Conservation (phyloP, 768 basidiomycete species). For the Tulasnella calospora region DNA sequence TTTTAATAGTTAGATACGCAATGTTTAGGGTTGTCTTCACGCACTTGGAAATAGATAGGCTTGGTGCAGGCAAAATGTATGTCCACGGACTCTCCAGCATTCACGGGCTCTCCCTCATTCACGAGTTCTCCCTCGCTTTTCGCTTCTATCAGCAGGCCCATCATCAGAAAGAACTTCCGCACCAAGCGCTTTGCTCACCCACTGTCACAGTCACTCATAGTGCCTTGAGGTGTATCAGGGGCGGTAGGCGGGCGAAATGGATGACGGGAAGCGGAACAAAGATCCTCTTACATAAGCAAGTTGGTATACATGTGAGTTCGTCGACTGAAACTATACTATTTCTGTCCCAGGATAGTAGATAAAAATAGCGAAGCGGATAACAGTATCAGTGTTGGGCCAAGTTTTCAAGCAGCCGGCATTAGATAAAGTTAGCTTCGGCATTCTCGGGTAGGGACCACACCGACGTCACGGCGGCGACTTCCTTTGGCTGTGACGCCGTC, state of each 20-base stretch:
- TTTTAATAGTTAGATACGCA: background rate
- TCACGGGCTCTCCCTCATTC: too few relatives aligned
- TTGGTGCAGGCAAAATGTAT: background rate
- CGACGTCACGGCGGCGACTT: slow-evolving; percentile 9
- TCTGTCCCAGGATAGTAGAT: background rate
- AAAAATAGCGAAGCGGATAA: background rate
- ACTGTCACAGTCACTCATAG: background rate
- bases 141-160: background rate
- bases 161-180: background rate
- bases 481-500: slow-evolving; percentile 4
- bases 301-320: too few relatives aligned
- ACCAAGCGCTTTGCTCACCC: background rate
- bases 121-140: background rate
- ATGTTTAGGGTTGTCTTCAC: too few relatives aligned
- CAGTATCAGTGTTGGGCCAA: too few relatives aligned
- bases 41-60: background rate
- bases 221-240: background rate
- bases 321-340: too few relatives aligned
- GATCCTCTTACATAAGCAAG: too few relatives aligned
- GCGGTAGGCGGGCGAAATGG: background rate
- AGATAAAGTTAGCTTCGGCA: background rate
- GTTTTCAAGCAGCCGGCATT: background rate
- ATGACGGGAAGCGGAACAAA: too few relatives aligned
- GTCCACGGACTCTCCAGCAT: background rate
- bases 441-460: background rate